phyloP scores from a whole-genome alignment of 345 rosid genomes.

The Diplotaxis tenuifolia region DNA sequence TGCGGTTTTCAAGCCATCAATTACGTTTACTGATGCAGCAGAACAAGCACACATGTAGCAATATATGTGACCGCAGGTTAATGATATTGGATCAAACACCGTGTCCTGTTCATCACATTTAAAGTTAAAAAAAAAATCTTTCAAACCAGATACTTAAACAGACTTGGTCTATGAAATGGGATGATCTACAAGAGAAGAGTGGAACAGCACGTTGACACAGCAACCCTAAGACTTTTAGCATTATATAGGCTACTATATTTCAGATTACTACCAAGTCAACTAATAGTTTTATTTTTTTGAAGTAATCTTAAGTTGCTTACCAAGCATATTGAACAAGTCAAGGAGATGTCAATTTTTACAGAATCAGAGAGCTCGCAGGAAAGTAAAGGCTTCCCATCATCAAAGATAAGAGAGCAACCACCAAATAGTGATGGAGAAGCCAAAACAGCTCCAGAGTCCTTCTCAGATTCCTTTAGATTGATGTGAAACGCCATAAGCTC shows the following conservation, averaged over 20 bases:
- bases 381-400: slow-evolving; percentile 72
- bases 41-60: slow-evolving; percentile 95
- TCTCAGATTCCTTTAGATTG: slow-evolving; percentile 62
- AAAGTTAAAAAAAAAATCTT: not conserved
- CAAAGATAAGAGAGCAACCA: slow-evolving; percentile 55
- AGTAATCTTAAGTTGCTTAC: slow-evolving; percentile 44
- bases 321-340: slow-evolving; percentile 94
- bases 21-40: slow-evolving; percentile 78
- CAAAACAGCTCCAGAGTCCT: slow-evolving; percentile 32
- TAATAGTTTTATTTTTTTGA: not conserved
- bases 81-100: slow-evolving; percentile 86
- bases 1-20: slow-evolving; percentile 72
- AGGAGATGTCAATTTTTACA: slow-evolving; percentile 69
- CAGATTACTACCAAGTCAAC: slow-evolving; percentile 26
- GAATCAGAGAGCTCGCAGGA: slow-evolving; percentile 79
- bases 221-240: slow-evolving; percentile 13
- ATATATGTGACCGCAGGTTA: slow-evolving; percentile 89
- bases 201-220: slow-evolving; percentile 31
- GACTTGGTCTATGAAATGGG: slow-evolving; percentile 35
- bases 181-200: slow-evolving; percentile 34
- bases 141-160: slow-evolving; percentile 16
- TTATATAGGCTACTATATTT: slow-evolving; percentile 20
- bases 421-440: slow-evolving; percentile 46
- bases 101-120: slow-evolving; percentile 57
- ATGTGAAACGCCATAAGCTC: slow-evolving; percentile 93